Conservation (phyloP, 345 rosid genomes). For the Pugionium cornutum region DNA sequence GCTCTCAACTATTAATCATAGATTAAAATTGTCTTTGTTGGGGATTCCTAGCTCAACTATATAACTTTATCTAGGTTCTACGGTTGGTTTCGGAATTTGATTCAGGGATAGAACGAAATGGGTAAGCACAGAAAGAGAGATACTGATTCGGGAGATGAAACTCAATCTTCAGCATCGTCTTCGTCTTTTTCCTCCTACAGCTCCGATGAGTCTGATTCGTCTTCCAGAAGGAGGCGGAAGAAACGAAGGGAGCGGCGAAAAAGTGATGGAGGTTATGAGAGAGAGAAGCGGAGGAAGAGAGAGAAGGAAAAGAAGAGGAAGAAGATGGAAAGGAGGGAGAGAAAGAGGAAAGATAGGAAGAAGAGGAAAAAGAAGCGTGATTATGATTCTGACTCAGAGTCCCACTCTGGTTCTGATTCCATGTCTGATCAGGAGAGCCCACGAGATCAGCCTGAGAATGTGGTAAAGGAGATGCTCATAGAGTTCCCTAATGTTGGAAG, state of each 20-base stretch:
- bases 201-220: conserved; percentile 55
- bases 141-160: conserved; percentile 46
- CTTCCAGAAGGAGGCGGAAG: conserved; percentile 43
- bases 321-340: conserved; percentile 42
- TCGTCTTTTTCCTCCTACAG: conserved; percentile 40
- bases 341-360: conserved; percentile 48
- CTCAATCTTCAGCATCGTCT: conserved; percentile 39
- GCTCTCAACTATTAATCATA: no score
- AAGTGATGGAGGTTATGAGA: conserved; percentile 52
- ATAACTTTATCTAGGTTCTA: conserved; percentile 7
- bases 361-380: conserved; percentile 47
- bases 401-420: conserved; percentile 39
- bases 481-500: conserved; percentile 65
- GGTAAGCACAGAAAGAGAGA: conserved; percentile 40
- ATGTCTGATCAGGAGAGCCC: conserved; percentile 42
- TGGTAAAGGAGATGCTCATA: conserved; percentile 49
- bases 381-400: conserved; percentile 40
- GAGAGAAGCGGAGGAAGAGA: conserved; percentile 53
- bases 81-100: conserved; percentile 25
- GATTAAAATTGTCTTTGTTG: neutral
- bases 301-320: conserved; percentile 46
- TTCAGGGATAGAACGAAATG: conserved; percentile 31
- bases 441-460: conserved; percentile 49
- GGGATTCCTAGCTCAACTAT: neutral
- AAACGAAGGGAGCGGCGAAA: conserved; percentile 44